A percentile compares a stretch with the other conserved stretches of the same genome.
Conservation (phyloP, 805 yeast genomes). For the Monosporozyma siamensis region DNA sequence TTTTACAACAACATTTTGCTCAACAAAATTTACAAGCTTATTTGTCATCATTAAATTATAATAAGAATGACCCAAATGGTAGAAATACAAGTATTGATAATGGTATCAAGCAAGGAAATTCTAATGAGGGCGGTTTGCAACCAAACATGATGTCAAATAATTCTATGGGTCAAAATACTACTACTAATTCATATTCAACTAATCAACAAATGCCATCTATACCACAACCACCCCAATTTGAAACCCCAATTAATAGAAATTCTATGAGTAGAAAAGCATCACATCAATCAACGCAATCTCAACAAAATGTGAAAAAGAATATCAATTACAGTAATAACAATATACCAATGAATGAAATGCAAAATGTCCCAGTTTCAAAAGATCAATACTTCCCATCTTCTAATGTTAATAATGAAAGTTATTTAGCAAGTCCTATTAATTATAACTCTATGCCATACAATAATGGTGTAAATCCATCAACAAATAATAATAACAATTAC, state of each 20-base stretch:
- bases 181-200: neutral
- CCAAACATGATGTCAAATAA: no score
- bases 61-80: neutral
- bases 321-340: neutral
- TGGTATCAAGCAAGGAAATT: neutral
- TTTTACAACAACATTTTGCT: conserved; percentile 28
- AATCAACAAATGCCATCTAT: neutral
- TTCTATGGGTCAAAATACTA: no score
- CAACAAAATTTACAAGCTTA: conserved; percentile 30
- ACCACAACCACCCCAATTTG: no score
- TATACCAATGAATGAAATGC: neutral
- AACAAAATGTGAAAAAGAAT: neutral
- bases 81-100: neutral
- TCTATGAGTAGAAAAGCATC: no score
- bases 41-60: conserved; percentile 17
- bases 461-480: neutral
- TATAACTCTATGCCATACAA: neutral
- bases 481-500: neutral
- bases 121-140: no score
- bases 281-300: neutral
- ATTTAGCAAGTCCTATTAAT: neutral
- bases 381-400: neutral
- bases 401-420: neutral
- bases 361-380: no score
- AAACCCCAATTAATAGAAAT: no score